A percentile compares a stretch with the other conserved stretches of the same genome.
Evolutionary conservation across 2,329 filamentous ascomycete species (phyloP).

Genomic region (Metarhizium guizhouense): DNA sequence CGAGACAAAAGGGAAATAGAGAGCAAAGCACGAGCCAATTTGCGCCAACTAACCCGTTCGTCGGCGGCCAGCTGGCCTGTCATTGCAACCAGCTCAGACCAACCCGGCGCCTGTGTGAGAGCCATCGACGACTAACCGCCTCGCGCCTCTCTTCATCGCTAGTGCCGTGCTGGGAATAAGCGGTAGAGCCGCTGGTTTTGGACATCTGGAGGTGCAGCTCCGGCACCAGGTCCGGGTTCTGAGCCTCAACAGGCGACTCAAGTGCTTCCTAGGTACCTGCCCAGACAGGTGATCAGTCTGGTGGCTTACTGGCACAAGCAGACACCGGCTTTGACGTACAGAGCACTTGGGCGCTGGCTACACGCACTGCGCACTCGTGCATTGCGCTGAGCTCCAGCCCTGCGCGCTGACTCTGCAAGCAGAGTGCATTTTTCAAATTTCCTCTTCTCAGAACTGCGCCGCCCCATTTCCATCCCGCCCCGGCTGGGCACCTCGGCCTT

Average conservation of each 20-base stretch:
- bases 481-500: background rate
- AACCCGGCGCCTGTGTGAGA: background rate
- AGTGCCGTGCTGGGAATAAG: background rate
- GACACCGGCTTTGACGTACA: too few relatives aligned
- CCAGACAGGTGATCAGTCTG: too few relatives aligned
- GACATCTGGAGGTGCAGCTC: too few relatives aligned
- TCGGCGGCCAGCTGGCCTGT: conserved; percentile 3
- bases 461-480: background rate
- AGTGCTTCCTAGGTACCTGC: too few relatives aligned
- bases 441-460: too few relatives aligned
- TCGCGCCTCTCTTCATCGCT: background rate
- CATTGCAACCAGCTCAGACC: conserved; percentile 2
- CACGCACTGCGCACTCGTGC: too few relatives aligned
- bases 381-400: too few relatives aligned
- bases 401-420: too few relatives aligned
- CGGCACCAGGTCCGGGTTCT: too few relatives aligned
- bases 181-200: background rate
- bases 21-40: conserved; percentile 5
- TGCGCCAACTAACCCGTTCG: background rate
- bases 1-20: conserved; percentile 1
- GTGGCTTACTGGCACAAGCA: too few relatives aligned
- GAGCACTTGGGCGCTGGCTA: too few relatives aligned
- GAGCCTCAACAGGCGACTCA: too few relatives aligned
- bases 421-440: background rate
- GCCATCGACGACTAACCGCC: background rate